Conservation (phyloP, 225 moss, liverwort and hornwort species). For the Thuidium tamariscinum region DNA sequence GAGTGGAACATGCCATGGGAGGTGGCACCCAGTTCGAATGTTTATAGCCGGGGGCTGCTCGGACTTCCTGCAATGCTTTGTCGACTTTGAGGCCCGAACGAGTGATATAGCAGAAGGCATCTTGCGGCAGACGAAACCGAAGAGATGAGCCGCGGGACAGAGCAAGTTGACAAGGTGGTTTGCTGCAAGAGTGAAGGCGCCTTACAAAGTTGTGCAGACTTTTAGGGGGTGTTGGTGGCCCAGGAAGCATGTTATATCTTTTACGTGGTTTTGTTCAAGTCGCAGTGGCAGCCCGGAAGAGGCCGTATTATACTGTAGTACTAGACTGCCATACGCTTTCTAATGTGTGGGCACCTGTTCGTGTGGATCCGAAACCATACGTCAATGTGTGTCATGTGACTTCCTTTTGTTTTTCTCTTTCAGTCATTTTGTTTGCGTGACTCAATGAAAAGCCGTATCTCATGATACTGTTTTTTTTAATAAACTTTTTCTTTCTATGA, state of each 20-base stretch:
- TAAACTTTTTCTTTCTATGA: background rate
- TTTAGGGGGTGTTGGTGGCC: background rate
- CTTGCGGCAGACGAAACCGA: background rate
- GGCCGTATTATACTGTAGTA: background rate
- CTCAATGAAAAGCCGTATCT: background rate
- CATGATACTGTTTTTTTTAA: background rate
- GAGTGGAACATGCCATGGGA: background rate
- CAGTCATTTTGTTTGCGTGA: background rate
- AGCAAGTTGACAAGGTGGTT: conserved; percentile 1
- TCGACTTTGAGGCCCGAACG: background rate
- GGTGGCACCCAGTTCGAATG: background rate
- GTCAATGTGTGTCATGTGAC: background rate
- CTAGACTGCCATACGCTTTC: conserved; percentile 1
- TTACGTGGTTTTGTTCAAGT: conserved; percentile 4
- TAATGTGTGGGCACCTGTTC: background rate
- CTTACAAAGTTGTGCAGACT: background rate
- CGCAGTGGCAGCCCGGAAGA: background rate
- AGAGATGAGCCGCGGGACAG: conserved; percentile 1
- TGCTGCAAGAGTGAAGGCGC: background rate
- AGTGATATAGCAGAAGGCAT: background rate
- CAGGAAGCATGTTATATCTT: background rate
- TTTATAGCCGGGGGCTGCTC: background rate
- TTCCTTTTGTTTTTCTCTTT: background rate
- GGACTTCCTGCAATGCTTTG: background rate
- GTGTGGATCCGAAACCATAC: background rate